Evolutionary conservation across 2,329 filamentous ascomycete genomes (phyloP).

Genomic region (Paraphaeosphaeria sporulosa): DNA sequence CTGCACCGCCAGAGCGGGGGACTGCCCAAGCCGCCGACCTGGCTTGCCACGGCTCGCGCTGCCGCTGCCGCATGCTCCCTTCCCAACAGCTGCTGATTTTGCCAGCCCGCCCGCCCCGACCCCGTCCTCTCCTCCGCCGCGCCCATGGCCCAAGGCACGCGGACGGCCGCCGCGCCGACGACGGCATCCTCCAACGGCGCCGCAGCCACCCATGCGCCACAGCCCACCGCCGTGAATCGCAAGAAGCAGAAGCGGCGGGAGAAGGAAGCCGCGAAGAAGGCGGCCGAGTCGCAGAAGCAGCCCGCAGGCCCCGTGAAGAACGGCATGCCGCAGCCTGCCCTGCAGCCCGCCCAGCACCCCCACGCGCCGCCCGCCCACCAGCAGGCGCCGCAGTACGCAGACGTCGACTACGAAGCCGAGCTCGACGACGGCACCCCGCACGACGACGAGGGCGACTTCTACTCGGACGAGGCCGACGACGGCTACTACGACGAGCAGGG

Average conservation of each 20-base stretch:
- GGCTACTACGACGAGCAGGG: slow-evolving; percentile 40
- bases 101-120: slow-evolving; percentile 13
- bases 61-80: slow-evolving; percentile 6
- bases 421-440: slow-evolving; percentile 52
- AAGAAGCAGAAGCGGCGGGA: slow-evolving; percentile 95
- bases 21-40: background rate
- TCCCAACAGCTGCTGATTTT: slow-evolving; percentile 6
- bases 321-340: slow-evolving; percentile 30
- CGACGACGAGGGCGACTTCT: slow-evolving; percentile 47
- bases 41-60: background rate
- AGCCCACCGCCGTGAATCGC: slow-evolving; percentile 71
- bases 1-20: slow-evolving; percentile 18
- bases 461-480: slow-evolving; percentile 48
- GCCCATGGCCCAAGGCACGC: slow-evolving; percentile 48
- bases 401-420: slow-evolving; percentile 52
- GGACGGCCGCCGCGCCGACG: slow-evolving; percentile 38
- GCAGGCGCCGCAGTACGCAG: slow-evolving; percentile 52
- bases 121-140: slow-evolving; percentile 4
- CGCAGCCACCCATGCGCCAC: slow-evolving; percentile 28
- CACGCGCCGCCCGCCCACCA: slow-evolving; percentile 25
- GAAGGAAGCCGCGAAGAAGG: slow-evolving; percentile 75
- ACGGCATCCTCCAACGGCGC: slow-evolving; percentile 50
- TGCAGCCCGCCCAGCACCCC: slow-evolving; percentile 20
- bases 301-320: slow-evolving; percentile 35
- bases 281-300: slow-evolving; percentile 45